Base-by-base conservation (phyloP, 371 early-diverging fungal genomes). In the Lichtheimia corymbifera region DNA sequence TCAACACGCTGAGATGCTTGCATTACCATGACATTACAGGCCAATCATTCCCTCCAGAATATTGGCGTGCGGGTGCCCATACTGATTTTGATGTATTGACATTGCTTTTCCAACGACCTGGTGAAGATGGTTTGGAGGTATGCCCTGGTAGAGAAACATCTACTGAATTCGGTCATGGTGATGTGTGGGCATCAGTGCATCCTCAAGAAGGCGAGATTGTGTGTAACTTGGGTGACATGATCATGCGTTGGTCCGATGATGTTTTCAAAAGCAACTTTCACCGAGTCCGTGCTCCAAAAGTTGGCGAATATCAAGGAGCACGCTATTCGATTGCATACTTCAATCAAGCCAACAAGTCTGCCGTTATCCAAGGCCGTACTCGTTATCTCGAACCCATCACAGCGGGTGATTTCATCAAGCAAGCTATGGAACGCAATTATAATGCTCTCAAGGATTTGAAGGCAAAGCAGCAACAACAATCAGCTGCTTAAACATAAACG, bases 41-140 rank as follows among this genome's bases (percentile, higher is more conserved):
- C 15, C 59, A 65, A 25, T 58, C 51, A 0, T 72, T 72, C 35
- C 73, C 70, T 30, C 64, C 73, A 13, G 70, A 66, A 51, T 73
- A 74, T 58, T 74, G 69, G 70, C 68, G 74, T 40, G 74, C 74
- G 11, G 74, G 73, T 12, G 68, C 73, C 11, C 73, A 73, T 24
- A 73, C 73, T 11, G 73, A 73, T 44, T 67, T 67, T 53, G 73
- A 73, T 30, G 67, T 68, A 11, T 49, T 73, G 53, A 73, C 73
- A 2, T 50, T 73, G 24, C 52, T 70, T 0, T 70, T 73, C 56
- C 70, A 73, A 41, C 64, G 65, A 5, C 67, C 65, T 18, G 71
- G 70, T 17, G 63, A 67, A 40, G 50, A 70, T 42, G 70, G 73
- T 18, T 58, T 73, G 43, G 73, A 73, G 20, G 65, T 67, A 0